phyloP scores from a whole-genome alignment of 2,329 filamentous ascomycete genomes.

The Penicillium sp. region DNA sequence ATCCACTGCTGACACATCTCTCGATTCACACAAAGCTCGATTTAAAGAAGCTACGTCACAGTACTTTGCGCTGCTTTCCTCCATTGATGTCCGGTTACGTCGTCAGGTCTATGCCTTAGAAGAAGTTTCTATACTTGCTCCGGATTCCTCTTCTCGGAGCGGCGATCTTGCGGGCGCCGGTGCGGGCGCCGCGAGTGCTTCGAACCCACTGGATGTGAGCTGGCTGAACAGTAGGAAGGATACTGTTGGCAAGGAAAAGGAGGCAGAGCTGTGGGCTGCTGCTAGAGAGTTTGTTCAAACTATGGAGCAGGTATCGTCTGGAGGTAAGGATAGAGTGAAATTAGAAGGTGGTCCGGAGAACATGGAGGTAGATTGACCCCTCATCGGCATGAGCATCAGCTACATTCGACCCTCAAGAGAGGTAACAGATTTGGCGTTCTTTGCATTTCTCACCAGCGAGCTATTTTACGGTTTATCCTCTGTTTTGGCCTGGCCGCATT shows the following conservation, averaged over 20 bases:
- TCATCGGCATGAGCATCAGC: background rate
- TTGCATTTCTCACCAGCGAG: background rate
- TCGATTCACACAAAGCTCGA: conserved; percentile 62
- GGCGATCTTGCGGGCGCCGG: conserved; percentile 35
- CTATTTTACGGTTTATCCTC: background rate
- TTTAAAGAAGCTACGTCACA: conserved; percentile 61
- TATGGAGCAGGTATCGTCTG: conserved; percentile 29
- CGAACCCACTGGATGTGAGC: conserved; percentile 75
- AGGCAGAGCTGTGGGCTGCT: conserved; percentile 76
- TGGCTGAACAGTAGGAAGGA: conserved; percentile 87
- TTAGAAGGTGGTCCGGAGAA: conserved; percentile 31
- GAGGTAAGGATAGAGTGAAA: conserved; percentile 17
- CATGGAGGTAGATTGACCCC: conserved; percentile 48
- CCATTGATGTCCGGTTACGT: conserved; percentile 74
- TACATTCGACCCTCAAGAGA: background rate
- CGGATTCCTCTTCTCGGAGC: conserved; percentile 44
- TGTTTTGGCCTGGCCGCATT: conserved; percentile 2
- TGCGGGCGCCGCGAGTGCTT: conserved; percentile 33
- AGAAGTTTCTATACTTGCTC: conserved; percentile 74
- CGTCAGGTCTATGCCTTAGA: conserved; percentile 79
- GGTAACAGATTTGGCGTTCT: background rate
- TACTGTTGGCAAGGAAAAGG: conserved; percentile 81
- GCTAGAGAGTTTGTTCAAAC: conserved; percentile 61
- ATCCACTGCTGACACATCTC: conserved; percentile 44
- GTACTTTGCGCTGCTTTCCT: conserved; percentile 75